These are phyloP conservation scores for Prunus salicina DNA, from an alignment of 306 rosid genomes.

Conservation along the genomic window DNA sequence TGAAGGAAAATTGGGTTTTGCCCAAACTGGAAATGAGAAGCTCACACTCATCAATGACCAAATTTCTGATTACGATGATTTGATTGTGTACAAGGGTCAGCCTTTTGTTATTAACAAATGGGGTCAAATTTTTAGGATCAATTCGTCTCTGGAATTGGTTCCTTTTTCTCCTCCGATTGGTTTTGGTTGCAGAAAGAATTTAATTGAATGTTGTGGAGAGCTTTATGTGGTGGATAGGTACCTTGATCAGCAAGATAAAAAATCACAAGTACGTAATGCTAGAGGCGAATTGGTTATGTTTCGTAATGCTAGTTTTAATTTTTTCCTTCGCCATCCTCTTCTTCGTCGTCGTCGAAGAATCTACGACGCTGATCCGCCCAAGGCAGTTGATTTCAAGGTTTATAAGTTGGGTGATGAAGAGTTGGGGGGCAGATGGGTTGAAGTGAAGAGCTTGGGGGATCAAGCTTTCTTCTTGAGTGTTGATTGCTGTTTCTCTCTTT, in stretches of 20 bases:
- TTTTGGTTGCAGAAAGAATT: conserved; percentile 53
- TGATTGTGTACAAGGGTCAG: conserved; percentile 47
- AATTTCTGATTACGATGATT: conserved; percentile 52
- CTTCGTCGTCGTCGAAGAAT: not conserved
- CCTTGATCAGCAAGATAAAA: conserved; percentile 8
- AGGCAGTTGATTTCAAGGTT: conserved; percentile 44
- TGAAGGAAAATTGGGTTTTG: conserved; percentile 48
- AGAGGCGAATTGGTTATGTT: too few species aligned
- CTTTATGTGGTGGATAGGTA: conserved; percentile 65
- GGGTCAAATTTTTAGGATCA: conserved; percentile 68
- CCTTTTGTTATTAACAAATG: conserved; percentile 56
- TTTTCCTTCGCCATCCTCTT: not conserved
- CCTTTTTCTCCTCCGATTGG: conserved; percentile 64
- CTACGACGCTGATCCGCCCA: not conserved
- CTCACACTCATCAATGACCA: conserved; percentile 40
- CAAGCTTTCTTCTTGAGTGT: conserved; percentile 27
- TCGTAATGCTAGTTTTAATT: not conserved
- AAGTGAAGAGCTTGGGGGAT: conserved; percentile 35
- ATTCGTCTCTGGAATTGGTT: conserved; percentile 37
- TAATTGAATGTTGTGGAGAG: conserved; percentile 66
- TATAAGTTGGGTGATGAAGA: conserved; percentile 39
- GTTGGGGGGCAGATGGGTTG: conserved; percentile 37
- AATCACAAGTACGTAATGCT: not conserved
- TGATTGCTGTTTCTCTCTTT: conserved; percentile 32
- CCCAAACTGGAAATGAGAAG: conserved; percentile 36